phyloP scores from a whole-genome alignment of 192 early-diverging fungal species.

The Backusella sp. region DNA sequence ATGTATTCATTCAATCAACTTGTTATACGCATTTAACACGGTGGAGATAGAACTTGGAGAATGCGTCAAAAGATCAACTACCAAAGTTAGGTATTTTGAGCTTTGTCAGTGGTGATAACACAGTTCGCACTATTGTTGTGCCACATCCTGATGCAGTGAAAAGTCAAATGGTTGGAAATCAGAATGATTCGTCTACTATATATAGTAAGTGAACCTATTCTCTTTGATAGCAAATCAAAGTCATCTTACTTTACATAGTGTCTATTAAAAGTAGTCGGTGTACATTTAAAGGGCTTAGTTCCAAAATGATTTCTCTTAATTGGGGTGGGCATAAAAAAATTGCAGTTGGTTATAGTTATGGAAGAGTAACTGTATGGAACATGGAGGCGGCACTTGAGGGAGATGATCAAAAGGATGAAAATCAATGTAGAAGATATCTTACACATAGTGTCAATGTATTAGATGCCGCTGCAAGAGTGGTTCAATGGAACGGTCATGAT shows the following conservation, averaged over 20 bases:
- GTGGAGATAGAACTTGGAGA: not conserved
- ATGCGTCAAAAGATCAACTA: not conserved
- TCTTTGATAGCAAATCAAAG: not conserved
- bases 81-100: slow-evolving; percentile 41
- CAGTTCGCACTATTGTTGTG: slow-evolving; percentile 28
- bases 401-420: not conserved
- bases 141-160: slow-evolving; percentile 35
- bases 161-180: not conserved
- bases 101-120: slow-evolving; percentile 34
- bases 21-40: not conserved
- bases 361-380: slow-evolving; percentile 18
- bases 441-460: not conserved
- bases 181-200: not conserved
- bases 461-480: not conserved
- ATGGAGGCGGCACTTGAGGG: not conserved
- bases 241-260: slow-evolving; percentile 8
- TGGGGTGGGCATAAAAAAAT: slow-evolving; percentile 27
- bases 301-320: not conserved
- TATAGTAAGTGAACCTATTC: slow-evolving; percentile 3
- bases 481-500: not conserved
- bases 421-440: not conserved
- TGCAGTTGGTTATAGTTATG: slow-evolving; percentile 1
- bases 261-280: slow-evolving; percentile 8
- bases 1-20: not conserved
- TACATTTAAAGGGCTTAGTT: not conserved